Conservation (phyloP, 768 basidiomycete genomes). For the Suillus alpinus region DNA sequence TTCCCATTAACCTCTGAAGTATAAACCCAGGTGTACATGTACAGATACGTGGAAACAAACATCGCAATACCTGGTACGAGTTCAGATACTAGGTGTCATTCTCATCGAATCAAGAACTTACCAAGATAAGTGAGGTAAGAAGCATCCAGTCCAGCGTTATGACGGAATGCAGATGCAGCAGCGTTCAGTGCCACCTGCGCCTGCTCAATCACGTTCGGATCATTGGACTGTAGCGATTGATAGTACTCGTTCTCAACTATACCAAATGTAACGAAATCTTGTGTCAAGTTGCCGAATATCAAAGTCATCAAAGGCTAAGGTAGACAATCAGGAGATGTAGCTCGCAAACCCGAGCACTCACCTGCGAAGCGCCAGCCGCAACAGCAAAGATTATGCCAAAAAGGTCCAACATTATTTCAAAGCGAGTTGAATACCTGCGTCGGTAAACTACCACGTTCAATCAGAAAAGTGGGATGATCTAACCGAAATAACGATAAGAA, state of each 20-base stretch:
- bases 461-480: neutral
- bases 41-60: slow-evolving; percentile 41
- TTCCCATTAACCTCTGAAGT: slow-evolving; percentile 45
- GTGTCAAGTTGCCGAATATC: slow-evolving; percentile 49
- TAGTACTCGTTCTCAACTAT: neutral
- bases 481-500: slow-evolving; percentile 51
- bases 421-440: slow-evolving; percentile 67
- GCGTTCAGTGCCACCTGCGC: slow-evolving; percentile 13
- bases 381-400: slow-evolving; percentile 73
- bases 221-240: slow-evolving; percentile 6
- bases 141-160: slow-evolving; percentile 33
- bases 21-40: slow-evolving; percentile 35
- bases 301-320: slow-evolving; percentile 38
- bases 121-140: slow-evolving; percentile 37
- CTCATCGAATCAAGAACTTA: slow-evolving; percentile 20
- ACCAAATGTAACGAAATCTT: slow-evolving; percentile 37
- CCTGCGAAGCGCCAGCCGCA: slow-evolving; percentile 79
- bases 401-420: slow-evolving; percentile 63
- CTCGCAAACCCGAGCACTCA: slow-evolving; percentile 27
- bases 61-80: slow-evolving; percentile 41
- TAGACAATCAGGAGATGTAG: neutral
- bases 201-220: slow-evolving; percentile 10
- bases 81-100: neutral
- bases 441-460: slow-evolving; percentile 7
- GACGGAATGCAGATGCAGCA: slow-evolving; percentile 19